Percentiles rank a stretch among this genome's conserved stretches.
Evolutionary conservation across 2,329 filamentous ascomycete species (phyloP).

Genomic region (Metarhizium guizhouense): DNA sequence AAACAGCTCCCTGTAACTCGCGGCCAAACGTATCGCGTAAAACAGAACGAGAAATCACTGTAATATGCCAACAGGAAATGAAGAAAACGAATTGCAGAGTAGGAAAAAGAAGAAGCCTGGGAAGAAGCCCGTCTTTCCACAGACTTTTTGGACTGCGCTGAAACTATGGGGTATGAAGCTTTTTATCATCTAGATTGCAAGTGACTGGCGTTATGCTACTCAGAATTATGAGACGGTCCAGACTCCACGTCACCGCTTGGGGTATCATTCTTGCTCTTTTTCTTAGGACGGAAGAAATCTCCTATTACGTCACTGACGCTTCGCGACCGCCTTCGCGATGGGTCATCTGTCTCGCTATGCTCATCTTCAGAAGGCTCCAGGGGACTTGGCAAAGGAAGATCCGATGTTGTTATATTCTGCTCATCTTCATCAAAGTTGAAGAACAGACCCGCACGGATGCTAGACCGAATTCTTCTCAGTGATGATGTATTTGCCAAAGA

Average conservation of each 20-base stretch:
- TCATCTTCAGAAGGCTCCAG: conserved; percentile 13
- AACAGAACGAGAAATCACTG: too few species aligned
- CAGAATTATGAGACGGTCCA: background rate
- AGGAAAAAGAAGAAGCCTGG: background rate
- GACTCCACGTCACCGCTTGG: conserved; percentile 2
- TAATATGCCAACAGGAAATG: too few species aligned
- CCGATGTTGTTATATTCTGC: conserved; percentile 19
- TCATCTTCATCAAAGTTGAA: conserved; percentile 35
- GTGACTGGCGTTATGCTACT: background rate
- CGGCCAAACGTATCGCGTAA: too few species aligned
- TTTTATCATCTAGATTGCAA: background rate
- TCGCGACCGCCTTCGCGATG: conserved; percentile 22
- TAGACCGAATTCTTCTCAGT: conserved; percentile 37
- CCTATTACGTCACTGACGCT: conserved; percentile 34
- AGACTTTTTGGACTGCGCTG: too few species aligned
- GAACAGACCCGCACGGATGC: conserved; percentile 45
- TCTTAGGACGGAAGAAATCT: conserved; percentile 28
- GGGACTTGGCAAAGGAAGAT: conserved; percentile 14
- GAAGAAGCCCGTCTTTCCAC: too few species aligned
- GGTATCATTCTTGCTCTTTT: conserved; percentile 20
- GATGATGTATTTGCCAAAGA: conserved; percentile 32
- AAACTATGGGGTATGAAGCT: background rate
- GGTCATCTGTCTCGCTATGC: conserved; percentile 9
- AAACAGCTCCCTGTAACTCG: too few species aligned
- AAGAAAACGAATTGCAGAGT: background rate